Conservation (phyloP, 2,329 filamentous ascomycete genomes). For the Xylaria arbuscula region DNA sequence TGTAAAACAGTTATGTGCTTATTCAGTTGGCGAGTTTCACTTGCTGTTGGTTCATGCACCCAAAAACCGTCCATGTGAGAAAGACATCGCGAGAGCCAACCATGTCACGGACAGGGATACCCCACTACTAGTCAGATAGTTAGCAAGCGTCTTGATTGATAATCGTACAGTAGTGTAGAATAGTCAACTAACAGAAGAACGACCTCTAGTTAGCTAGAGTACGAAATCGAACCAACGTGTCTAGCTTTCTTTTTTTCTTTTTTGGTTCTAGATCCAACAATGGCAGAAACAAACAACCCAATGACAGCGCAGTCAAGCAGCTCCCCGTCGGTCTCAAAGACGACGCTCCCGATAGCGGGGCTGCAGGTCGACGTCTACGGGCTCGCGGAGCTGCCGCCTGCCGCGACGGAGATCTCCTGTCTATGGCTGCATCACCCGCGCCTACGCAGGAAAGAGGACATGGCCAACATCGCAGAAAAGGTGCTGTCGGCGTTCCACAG, state of each 20-base stretch:
- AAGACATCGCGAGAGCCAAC: no score
- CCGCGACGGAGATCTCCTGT: conserved; percentile 70
- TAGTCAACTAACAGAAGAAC: no score
- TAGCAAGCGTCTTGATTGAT: not conserved
- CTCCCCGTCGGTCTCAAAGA: conserved; percentile 64
- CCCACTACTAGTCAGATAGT: not conserved
- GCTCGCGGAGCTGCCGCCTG: conserved; percentile 73
- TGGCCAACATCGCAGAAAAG: conserved; percentile 78
- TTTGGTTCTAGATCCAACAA: not conserved
- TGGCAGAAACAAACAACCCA: conserved; percentile 38
- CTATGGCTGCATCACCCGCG: conserved; percentile 94
- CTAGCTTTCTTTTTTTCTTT: not conserved
- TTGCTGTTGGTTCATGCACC: no score
- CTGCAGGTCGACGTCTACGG: conserved; percentile 85
- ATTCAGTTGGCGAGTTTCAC: no score
- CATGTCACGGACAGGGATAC: not conserved
- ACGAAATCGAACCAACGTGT: no score
- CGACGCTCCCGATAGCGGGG: conserved; percentile 78
- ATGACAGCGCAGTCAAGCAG: conserved; percentile 4
- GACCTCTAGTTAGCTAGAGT: no score
- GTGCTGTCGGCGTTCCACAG: conserved; percentile 76
- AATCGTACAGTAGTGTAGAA: no score
- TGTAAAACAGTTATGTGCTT: no score
- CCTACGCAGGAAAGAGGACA: conserved; percentile 74
- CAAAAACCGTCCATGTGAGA: no score